Base-by-base conservation (phyloP, 2,329 filamentous ascomycete species). In the Fusarium sarcochroum region DNA sequence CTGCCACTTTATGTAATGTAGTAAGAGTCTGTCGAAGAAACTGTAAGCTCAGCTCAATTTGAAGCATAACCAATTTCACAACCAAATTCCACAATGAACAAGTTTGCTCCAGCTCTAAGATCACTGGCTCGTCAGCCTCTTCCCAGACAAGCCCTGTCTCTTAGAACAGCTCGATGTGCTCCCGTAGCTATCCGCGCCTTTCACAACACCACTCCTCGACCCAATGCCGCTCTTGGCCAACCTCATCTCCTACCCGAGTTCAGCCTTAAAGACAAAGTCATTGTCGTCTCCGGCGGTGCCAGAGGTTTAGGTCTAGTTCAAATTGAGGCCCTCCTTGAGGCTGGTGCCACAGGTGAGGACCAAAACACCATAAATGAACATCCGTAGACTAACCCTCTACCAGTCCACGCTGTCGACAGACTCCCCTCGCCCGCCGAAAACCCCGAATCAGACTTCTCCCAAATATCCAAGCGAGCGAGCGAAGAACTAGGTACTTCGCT, bases 291-390 rank as follows among this genome's bases (percentile, higher is more conserved):
- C 3, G 93, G 93, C 47, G 93, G 87, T 58, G 93, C 89, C 9
- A 87, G 92, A 63, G 93, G 93, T 4, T 83, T 97, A 11, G 93
- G 93, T 40, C 83, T 97, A 40, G 90, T 91, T 21, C 91, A 95
- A 77, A 87, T 91, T 41, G 91, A 95, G 76, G 93, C 92, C 8
- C 82, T 96, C 46, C 82, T 95, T 38, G 92, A 96, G 78, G 92
- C 92, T 11, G 93, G 93, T 35, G 93, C 93, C 34, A 91, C 79
- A 61, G 88, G 85, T 88, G 74, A 66, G 32, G 7, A 42, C 2
- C 34, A 66, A 46, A n/a, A 44, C 23, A 34, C 4, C 14, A 32
- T n/a, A 25, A 8, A 10, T 7, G 30, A 13, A 6, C 5, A 27
- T 20, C 17, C 47, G 14, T 18, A 25, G 7, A 56, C 61, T 71